Conservation (phyloP, 1,139 yeast species). For the Blastobotrys aristatus region DNA sequence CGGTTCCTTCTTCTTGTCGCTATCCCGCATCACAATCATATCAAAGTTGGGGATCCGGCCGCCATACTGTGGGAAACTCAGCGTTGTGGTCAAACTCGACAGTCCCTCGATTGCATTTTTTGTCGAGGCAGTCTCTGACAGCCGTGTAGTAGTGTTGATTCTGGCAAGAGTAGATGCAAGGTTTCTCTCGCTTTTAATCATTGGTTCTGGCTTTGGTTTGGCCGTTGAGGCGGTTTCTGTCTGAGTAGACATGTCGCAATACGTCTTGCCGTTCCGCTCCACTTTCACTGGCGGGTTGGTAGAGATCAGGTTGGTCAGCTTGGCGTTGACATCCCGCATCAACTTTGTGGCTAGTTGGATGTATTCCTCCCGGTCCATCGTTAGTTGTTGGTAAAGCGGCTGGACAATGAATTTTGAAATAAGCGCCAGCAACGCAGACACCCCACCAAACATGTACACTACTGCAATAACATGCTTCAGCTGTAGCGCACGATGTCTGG, state of each 20-base stretch:
- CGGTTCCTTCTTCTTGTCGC: conserved; percentile 8
- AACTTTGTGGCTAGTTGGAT: conserved; percentile 25
- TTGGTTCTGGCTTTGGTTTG: not conserved
- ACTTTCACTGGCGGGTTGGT: conserved; percentile 24
- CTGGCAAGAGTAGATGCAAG: not conserved
- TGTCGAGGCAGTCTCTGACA: not conserved
- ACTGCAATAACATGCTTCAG: conserved; percentile 29
- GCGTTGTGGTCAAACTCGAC: conserved; percentile 4
- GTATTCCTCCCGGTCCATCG: conserved; percentile 32
- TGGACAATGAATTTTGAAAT: conserved; percentile 32
- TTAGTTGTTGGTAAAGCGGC: conserved; percentile 35
- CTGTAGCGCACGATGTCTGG: conserved; percentile 20
- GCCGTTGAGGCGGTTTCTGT: conserved; percentile 18
- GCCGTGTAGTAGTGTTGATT: not conserved
- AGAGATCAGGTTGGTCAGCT: conserved; percentile 21
- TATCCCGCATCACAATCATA: not conserved
- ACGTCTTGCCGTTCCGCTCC: conserved; percentile 21
- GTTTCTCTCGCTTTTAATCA: not conserved
- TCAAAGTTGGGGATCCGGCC: conserved; percentile 5
- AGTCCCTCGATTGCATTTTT: conserved; percentile 6
- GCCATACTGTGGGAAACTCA: conserved; percentile 10
- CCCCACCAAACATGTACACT: conserved; percentile 35
- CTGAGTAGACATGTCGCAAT: conserved; percentile 32
- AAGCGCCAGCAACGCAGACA: conserved; percentile 29
- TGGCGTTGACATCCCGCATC: conserved; percentile 22